Base-by-base conservation (phyloP, 345 rosid species). In the Populus alba region DNA sequence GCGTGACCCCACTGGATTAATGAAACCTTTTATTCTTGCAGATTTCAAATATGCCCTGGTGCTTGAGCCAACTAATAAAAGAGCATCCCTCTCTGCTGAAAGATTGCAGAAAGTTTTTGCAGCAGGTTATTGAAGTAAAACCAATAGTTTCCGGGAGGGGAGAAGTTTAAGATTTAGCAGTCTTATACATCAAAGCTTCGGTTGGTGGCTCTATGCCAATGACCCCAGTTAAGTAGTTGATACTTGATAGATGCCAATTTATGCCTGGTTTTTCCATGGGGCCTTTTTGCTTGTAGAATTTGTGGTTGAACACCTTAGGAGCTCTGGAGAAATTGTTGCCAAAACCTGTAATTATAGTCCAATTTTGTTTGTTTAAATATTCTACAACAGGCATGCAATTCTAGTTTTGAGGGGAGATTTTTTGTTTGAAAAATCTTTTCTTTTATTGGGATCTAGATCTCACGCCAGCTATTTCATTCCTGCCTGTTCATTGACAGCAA, bases 51-150 rank as follows among this genome's bases (percentile, higher is more conserved):
- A 92, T 72, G 98, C 99, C 7, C 87, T 92, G 68, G 95, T 97
- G 71, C 92, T 97, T 27, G 99, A 97, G 84, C 99, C 99, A 72
- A 94, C 94, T 84, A 96, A 96, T 79, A 94, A 92, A 85, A 82
- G 97, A 83, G 99, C 98, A 37, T 70, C 95, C 39, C 49, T 82
- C 38, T 91, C 94, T 72, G 97, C 97, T 0, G 93, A 92, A 51
- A 88, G 94, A 86, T 83, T 96, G 67, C 83, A 90, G 86, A 92
- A 92, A 59, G 87, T 11, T 74, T 38, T 94, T 85, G 77, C 88
- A 67, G 77, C 86, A 87, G 74, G 66, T 31, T 65, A 49, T 74
- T 31, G 67, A 51, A 78, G 16, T 31, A 55, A 62, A 75, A 11
- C 45, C 8, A 16, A 33, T 39, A n/a, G 65, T 13, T 33, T 31